Conservation (phyloP, 2,329 filamentous ascomycete species). For the Septoria petroselini region DNA sequence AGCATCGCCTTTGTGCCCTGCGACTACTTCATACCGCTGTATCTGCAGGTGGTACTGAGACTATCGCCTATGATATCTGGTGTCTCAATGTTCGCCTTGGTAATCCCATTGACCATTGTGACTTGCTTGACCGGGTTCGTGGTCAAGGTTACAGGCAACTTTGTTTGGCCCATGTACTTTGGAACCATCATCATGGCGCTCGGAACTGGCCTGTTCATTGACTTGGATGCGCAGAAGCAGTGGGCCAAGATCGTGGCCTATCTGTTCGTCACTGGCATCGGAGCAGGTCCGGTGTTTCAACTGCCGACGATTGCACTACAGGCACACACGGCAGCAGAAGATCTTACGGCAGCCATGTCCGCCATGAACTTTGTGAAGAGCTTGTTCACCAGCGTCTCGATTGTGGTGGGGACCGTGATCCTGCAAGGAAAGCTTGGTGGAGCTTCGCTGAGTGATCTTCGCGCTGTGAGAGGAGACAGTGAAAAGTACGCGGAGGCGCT, state of each 20-base stretch:
- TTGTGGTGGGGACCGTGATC: conserved; percentile 51
- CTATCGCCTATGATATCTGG: conserved; percentile 59
- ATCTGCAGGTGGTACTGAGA: conserved; percentile 65
- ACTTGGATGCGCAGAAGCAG: conserved; percentile 39
- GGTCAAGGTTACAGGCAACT: conserved; percentile 51
- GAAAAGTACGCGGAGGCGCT: conserved; percentile 49
- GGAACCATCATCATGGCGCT: conserved; percentile 45
- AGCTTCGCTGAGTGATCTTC: conserved; percentile 43
- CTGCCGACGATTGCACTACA: conserved; percentile 58
- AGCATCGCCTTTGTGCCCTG: conserved; percentile 59
- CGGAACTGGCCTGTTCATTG: conserved; percentile 50
- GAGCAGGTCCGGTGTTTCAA: conserved; percentile 53
- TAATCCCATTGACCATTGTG: conserved; percentile 43
- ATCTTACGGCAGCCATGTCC: conserved; percentile 52
- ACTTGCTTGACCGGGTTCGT: conserved; percentile 49
- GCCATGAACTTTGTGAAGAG: conserved; percentile 50
- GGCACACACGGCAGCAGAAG: conserved; percentile 44
- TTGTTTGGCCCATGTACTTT: conserved; percentile 46
- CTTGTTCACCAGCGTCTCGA: conserved; percentile 46
- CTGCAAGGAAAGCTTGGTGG: conserved; percentile 39
- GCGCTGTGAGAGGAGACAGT: conserved; percentile 43
- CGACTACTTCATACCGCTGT: conserved; percentile 71
- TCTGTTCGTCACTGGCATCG: conserved; percentile 51
- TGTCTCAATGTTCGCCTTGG: conserved; percentile 61
- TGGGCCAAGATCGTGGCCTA: conserved; percentile 47